phyloP scores from a whole-genome alignment of 31 red algal species.

The Endocladia muricata region DNA sequence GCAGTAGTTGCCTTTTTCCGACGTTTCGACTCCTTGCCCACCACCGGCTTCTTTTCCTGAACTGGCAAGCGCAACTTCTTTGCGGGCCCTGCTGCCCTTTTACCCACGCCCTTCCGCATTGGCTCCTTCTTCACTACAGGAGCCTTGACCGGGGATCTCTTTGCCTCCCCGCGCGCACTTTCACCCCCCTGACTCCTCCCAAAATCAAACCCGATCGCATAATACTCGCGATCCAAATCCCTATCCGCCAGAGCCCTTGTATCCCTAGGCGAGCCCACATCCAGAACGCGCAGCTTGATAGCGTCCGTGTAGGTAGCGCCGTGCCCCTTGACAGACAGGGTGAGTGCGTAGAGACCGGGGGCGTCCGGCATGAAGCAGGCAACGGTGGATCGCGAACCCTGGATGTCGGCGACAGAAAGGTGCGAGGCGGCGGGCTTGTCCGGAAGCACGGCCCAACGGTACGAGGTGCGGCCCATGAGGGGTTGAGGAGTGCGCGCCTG shows the following conservation, averaged over 20 bases:
- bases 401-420: slow-evolving; percentile 40
- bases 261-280: slow-evolving; percentile 12
- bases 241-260: neutral
- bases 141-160: neutral
- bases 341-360: slow-evolving; percentile 37
- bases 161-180: neutral
- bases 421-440: slow-evolving; percentile 29
- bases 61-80: neutral
- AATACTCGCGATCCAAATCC: slow-evolving; percentile 11
- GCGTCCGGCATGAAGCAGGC: slow-evolving; percentile 46
- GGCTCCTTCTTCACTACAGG: neutral
- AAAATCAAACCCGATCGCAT: slow-evolving; percentile 34
- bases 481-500: slow-evolving; percentile 9
- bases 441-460: slow-evolving; percentile 38
- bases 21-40: neutral
- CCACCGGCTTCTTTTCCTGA: neutral
- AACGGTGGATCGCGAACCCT: slow-evolving; percentile 36
- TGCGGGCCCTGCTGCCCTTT: neutral
- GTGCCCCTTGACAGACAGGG: slow-evolving; percentile 52
- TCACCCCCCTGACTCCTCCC: neutral
- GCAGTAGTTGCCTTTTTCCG: neutral
- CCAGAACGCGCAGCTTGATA: slow-evolving; percentile 46
- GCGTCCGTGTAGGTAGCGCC: slow-evolving; percentile 56
- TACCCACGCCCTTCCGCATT: neutral
- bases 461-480: slow-evolving; percentile 57